Evolutionary conservation across 352 stramenopile species (phyloP).

Genomic region (Hyaloperonospora arabidopsidis): DNA sequence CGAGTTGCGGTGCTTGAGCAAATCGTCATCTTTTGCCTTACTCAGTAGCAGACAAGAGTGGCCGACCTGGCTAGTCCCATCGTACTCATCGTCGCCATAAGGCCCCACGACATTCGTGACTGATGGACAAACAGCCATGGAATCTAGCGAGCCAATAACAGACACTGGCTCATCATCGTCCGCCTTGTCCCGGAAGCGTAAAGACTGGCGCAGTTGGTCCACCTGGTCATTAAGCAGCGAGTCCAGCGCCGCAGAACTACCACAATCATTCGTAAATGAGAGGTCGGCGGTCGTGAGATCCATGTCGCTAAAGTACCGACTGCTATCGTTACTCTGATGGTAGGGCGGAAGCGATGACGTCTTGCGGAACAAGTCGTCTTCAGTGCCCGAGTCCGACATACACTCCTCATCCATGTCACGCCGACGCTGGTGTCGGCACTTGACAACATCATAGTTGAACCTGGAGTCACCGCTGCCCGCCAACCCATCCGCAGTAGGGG

Average conservation of each 20-base stretch:
- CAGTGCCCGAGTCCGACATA: constrained; percentile 51
- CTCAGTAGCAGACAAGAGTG: constrained; percentile 13
- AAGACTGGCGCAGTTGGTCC: constrained; percentile 23
- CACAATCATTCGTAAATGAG: constrained; percentile 13
- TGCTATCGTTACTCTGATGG: constrained; percentile 25
- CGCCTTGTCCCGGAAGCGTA: constrained; percentile 13
- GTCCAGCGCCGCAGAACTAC: constrained; percentile 14
- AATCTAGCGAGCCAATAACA: constrained; percentile 25
- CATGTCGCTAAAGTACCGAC: constrained; percentile 21
- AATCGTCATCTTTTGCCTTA: constrained; percentile 10
- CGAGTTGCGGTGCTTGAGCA: constrained; percentile 33
- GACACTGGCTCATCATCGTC: constrained; percentile 21
- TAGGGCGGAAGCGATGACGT: constrained; percentile 22
- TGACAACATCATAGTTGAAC: constrained; percentile 37
- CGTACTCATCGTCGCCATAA: constrained; percentile 20
- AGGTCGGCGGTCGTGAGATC: constrained; percentile 29
- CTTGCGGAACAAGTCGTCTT: constrained; percentile 32
- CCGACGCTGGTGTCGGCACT: constrained; percentile 28
- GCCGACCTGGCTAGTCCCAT: constrained; percentile 27
- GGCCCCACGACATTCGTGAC: constrained; percentile 16
- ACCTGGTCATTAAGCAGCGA: constrained; percentile 30
- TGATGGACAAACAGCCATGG: constrained; percentile 25
- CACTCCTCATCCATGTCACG: constrained; percentile 43
- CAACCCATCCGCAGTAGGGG: constrained; percentile 34
- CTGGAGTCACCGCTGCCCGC: constrained; percentile 29